Evolutionary conservation across 352 stramenopile genomes (phyloP), one percentile per base, ranked within the genome.

Genomic region (Phytophthora aleatoria): DNA sequence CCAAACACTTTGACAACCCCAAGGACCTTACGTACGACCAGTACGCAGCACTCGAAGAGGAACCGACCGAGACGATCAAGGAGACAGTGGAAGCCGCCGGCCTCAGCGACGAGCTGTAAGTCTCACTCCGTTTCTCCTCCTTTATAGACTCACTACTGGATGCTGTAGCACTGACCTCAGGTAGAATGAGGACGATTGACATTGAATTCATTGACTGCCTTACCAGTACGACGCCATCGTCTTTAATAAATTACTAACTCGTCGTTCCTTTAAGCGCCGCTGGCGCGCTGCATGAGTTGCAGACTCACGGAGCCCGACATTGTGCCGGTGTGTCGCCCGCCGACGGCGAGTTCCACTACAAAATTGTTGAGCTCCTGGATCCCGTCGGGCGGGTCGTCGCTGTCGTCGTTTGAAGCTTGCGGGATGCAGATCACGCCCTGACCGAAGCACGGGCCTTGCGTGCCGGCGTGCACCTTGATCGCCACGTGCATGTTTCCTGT

Each of bases 371-470:
- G 11, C 36, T 76, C 66, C 30, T 64, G 48, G 26, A 60, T 50
- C 12, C 35, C 44, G 24, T 74, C 67, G 7, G 13, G 7, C 69
- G 63, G 42, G 55, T 77, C 26, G 28, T 70, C 47, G 44, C 60
- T 50, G 61, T 70, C 44, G 31, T 66, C 33, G 47, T 50, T 51
- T 66, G 61, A 42, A 70, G 61, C 51, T 53, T 76, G 72, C 7
- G 80, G 64, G n/a, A 92, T 76, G 30, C 74, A 84, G 43, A 92
- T 76, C 24, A 85, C 84, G 50, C 84, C 84, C 44, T 92, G 84
- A 35, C 84, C 84, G 13, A 91, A 87, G 52, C 61, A 81, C 49
- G 75, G 71, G 31, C 74, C 56, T 9, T 71, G 61, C 8, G 59
- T 69, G 41, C 82, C 82, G 4, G 73, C 71, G 28, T 92, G 80